Percentiles rank a stretch among this genome's conserved stretches.
Conservation (phyloP, 371 early-diverging fungal species). For the Mucor mucedo region DNA sequence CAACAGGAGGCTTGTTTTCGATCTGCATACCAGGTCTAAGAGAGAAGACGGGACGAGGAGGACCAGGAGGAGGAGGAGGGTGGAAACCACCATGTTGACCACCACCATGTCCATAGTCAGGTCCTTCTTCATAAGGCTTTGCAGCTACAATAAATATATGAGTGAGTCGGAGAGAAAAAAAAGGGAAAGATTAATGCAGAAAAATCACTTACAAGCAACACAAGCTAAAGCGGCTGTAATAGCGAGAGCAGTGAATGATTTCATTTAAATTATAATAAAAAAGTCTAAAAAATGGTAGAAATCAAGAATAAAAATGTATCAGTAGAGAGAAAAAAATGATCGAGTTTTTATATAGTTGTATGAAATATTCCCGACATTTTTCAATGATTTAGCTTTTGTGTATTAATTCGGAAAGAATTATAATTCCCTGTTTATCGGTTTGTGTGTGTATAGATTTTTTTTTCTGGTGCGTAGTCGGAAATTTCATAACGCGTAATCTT, state of each 20-base stretch:
- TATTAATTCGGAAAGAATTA: constrained; percentile 10
- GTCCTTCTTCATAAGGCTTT: neutral
- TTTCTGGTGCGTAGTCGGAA: neutral
- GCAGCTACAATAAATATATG: neutral
- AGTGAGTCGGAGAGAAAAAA: neutral
- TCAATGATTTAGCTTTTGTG: constrained; percentile 3
- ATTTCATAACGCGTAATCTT: constrained; percentile 1
- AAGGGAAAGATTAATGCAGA: neutral
- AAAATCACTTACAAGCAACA: constrained; percentile 23
- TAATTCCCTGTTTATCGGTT: neutral
- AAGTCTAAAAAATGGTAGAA: neutral
- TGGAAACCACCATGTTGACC: too few relatives aligned
- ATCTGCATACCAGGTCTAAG: constrained; percentile 5
- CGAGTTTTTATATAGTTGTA: constrained; percentile 2
- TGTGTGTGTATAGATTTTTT: too few relatives aligned
- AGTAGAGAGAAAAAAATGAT: neutral
- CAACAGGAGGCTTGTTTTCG: constrained; percentile 24
- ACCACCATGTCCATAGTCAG: too few relatives aligned
- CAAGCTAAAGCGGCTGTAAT: constrained; percentile 27
- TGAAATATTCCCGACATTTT: constrained; percentile 15
- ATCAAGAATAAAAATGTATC: neutral
- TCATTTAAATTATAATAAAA: constrained; percentile 26
- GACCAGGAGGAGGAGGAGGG: neutral
- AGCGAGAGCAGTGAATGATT: constrained; percentile 28
- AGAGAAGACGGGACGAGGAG: neutral